Evolutionary conservation across 257 asterid species (phyloP), one percentile per base, ranked within the genome.

Genomic region (Lantana camara): DNA sequence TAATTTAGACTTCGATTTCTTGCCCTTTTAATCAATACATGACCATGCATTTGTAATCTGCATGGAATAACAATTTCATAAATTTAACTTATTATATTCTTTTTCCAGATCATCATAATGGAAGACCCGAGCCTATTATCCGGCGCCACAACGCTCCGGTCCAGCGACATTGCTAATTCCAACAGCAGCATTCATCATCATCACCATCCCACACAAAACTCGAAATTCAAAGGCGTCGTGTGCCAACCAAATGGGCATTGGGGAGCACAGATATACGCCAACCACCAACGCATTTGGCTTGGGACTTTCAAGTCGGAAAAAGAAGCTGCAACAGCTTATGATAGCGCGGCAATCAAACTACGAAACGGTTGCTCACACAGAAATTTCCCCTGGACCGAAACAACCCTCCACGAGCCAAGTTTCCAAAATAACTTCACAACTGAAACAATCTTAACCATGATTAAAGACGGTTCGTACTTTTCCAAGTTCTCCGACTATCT

Each of bases 301-400:
- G 90, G 88, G 0, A 85, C 85, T 0, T 82, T 82, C 30, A 75
- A 77, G 19, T 60, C 90, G 0, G 86, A 83, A 56, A 57, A 11
- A 0, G 88, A 83, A 53, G 90, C 87, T 3, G 94, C 84, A 17
- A 79, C 66, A 80, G 88, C 94, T 0, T 83, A 85, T 48, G 88
- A 80, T n/a, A 83, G 89, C 14, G 85, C 84, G 3, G 82, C 87
- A 8, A 70, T 75, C 2, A 77, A 69, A 57, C 73, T 78, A 8
- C 80, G 74, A 19, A 64, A 66, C 1, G 74, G 64, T 5, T 83
- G 77, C 17, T 30, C 78, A 0, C 75, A 63, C 37, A 44, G 81
- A 13, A 86, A 84, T 67, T 69, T 87, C 42, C 75, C 80, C 0
- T 76, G 84, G 89, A 78, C 73, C 6, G 52, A 21, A 22, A 15